These are phyloP conservation scores for Rhizopus stolonifer DNA, from an alignment of 371 early-diverging fungal genomes.

Conservation along the genomic window DNA sequence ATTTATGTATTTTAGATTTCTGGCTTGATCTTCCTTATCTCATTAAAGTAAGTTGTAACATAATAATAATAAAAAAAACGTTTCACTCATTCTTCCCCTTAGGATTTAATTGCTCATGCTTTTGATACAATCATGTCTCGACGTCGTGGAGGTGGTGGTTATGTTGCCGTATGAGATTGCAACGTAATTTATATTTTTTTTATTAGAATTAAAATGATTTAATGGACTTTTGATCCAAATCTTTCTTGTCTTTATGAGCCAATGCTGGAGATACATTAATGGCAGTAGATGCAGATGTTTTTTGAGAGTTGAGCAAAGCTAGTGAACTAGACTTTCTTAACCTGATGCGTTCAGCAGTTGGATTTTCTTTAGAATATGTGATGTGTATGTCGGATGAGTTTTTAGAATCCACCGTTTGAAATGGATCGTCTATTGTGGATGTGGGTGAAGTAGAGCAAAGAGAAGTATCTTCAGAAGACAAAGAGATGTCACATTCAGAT, in stretches of 20 bases:
- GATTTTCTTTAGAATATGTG: slow-evolving; percentile 8
- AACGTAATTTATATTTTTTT: too few species aligned
- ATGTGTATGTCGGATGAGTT: slow-evolving; percentile 4
- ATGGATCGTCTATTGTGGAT: slow-evolving; percentile 7
- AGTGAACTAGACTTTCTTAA: slow-evolving; percentile 23
- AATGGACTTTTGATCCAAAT: slow-evolving; percentile 5
- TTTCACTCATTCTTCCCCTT: neutral
- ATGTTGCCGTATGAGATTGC: slow-evolving; percentile 37
- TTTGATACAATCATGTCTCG: slow-evolving; percentile 45
- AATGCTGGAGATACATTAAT: slow-evolving; percentile 27
- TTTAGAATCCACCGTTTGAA: slow-evolving; percentile 8
- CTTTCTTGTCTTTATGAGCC: slow-evolving; percentile 19
- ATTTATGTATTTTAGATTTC: slow-evolving; percentile 30
- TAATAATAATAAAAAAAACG: neutral
- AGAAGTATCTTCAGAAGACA: neutral
- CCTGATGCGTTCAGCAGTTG: neutral
- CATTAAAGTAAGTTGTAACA: slow-evolving; percentile 43
- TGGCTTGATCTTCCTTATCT: slow-evolving; percentile 53
- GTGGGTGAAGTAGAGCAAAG: slow-evolving; percentile 16
- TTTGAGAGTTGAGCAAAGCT: slow-evolving; percentile 14
- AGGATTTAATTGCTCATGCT: slow-evolving; percentile 49
- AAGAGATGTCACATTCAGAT: neutral
- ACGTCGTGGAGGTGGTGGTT: slow-evolving; percentile 48
- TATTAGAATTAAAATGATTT: neutral
- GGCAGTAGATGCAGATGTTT: slow-evolving; percentile 27